Evolutionary conservation across 2,329 filamentous ascomycete genomes (phyloP).

Genomic region (Aureobasidium sp.): DNA sequence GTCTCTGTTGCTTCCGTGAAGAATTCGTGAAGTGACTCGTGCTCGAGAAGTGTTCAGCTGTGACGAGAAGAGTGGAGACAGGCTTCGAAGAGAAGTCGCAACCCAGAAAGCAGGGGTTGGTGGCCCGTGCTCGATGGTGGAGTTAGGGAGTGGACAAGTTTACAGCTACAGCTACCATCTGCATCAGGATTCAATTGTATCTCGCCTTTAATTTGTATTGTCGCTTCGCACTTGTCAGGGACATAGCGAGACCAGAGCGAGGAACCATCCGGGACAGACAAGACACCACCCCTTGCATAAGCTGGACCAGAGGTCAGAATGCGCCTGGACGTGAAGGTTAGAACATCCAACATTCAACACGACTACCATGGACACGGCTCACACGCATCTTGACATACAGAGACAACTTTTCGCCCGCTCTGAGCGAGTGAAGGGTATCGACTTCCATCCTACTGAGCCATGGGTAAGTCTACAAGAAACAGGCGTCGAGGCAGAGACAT

Average conservation of each 20-base stretch:
- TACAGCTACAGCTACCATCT: conserved; percentile 11
- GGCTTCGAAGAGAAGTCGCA: background rate
- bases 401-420: conserved; percentile 80
- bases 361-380: background rate
- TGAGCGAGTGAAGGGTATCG: conserved; percentile 93
- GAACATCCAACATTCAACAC: background rate
- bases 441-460: conserved; percentile 95
- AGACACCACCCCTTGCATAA: conserved; percentile 24
- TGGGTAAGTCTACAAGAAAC: conserved; percentile 54
- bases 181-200: conserved; percentile 1
- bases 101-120: conserved; percentile 5
- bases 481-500: background rate
- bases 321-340: conserved; percentile 55
- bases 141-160: conserved; percentile 15
- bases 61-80: background rate
- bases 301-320: conserved; percentile 33
- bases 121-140: background rate
- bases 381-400: conserved; percentile 38
- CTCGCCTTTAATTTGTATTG: background rate
- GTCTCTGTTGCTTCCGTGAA: background rate
- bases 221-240: background rate
- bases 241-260: background rate
- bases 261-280: background rate
- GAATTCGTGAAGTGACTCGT: background rate
- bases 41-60: background rate